These are phyloP conservation scores for Populus euphratica DNA, from an alignment of 345 rosid genomes.

Conservation along the genomic window DNA sequence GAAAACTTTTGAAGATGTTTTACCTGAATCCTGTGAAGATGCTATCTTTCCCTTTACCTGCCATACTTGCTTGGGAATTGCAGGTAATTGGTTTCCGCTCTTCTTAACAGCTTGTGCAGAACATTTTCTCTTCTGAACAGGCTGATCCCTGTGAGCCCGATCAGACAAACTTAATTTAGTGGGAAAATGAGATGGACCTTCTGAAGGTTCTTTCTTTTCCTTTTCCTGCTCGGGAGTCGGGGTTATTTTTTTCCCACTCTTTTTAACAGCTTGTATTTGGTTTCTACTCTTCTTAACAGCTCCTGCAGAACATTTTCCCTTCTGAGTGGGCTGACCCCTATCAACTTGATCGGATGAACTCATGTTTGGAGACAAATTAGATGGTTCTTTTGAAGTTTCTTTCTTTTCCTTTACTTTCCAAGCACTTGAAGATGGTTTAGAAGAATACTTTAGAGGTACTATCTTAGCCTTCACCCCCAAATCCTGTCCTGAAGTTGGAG, in stretches of 20 bases:
- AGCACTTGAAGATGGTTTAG: not conserved
- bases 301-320: not conserved
- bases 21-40: not conserved
- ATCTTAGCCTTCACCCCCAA: conserved; percentile 1
- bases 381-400: not conserved
- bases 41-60: not conserved
- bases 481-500: not conserved
- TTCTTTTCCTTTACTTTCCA: conserved; percentile 3
- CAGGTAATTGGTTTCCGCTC: not conserved
- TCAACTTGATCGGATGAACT: not conserved
- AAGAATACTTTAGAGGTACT: not conserved
- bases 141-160: not conserved
- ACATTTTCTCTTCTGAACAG: not conserved
- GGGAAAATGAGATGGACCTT: not conserved
- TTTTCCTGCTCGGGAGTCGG: not conserved
- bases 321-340: not conserved
- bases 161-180: not conserved
- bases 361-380: not conserved
- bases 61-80: not conserved
- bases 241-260: not conserved
- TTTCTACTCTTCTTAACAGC: not conserved
- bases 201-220: conserved; percentile 5
- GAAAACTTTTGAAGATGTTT: not conserved
- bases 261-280: not conserved
- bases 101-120: not conserved